These are phyloP conservation scores for Penicillium salamii DNA, from an alignment of 495 filamentous ascomycete species.

Conservation along the genomic window DNA sequence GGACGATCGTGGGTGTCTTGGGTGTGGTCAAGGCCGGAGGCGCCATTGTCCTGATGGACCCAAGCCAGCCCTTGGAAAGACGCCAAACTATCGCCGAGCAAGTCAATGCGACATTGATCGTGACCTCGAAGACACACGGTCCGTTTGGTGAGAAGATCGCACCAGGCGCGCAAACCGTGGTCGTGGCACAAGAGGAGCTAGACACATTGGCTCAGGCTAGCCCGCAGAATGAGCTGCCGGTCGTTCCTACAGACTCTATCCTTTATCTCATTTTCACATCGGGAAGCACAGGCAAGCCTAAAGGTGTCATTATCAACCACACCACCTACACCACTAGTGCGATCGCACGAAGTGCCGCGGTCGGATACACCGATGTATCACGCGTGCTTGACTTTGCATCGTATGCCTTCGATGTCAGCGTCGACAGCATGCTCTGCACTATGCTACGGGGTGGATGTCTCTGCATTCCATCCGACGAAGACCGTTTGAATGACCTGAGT, in stretches of 20 bases:
- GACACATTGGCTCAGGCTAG: neutral
- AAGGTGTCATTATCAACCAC: constrained; percentile 20
- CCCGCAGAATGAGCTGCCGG: neutral
- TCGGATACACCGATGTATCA: neutral
- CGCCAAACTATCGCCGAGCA: neutral
- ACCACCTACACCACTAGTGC: neutral
- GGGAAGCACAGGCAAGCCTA: neutral
- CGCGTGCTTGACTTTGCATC: neutral
- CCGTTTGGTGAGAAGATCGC: neutral
- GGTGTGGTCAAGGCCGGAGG: constrained; percentile 40
- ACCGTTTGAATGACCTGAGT: constrained; percentile 19
- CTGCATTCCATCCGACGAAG: neutral
- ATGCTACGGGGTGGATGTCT: neutral
- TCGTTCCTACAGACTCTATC: neutral
- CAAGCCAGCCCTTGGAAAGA: neutral
- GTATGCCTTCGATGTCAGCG: neutral
- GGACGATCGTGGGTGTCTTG: constrained; percentile 24
- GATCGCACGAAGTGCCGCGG: neutral
- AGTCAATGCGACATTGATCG: neutral
- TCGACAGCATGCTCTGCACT: neutral
- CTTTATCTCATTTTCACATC: neutral
- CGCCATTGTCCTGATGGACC: constrained; percentile 11
- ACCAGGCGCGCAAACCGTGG: neutral
- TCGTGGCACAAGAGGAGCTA: neutral
- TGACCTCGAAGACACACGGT: neutral